Base-by-base conservation (phyloP, 352 stramenopile species). In the Globisporangium paddicum region DNA sequence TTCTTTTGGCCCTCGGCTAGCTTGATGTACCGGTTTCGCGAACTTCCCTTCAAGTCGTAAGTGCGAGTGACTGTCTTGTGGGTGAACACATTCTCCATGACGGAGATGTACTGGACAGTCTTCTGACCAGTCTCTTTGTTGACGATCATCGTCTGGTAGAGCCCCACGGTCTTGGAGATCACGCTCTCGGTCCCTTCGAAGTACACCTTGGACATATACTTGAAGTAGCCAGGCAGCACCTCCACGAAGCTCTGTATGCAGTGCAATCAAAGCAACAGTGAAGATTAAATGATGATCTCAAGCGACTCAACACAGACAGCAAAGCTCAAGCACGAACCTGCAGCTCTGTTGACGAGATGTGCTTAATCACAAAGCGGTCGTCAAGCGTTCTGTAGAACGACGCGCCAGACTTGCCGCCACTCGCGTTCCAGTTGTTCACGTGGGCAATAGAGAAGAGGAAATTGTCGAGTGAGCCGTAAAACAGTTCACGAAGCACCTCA, bases 31-130 rank as follows among this genome's bases (percentile, higher is more conserved):
- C 96, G 84, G 32, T 97, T 97, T 13, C 95, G 77, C 52, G 96
- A 88, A 34, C 89, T 98, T n/a, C 95, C 97, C 75, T 99, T 99
- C n/a, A 99, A 68, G 71, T 99, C 97, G 67, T 98, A 99, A 3
- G 91, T 96, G 46, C 84, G 88, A n/a, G 75, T 79, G 25, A 99
- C 94, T 34, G 95, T 89, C n/a, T 95, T 80, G 35, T 95, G 89
- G 62, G 94, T 97, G 61, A 99, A 99, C 11, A 98, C 95, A 62
- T 99, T 98, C 72, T 98, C 93, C 86, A 97, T 97, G 40, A 97
- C 87, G 26, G 93, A 89, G 68, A 98, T 97, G 44, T 98, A 92
- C 63, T 87, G 71, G 44, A 75, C 93, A 65, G 60, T 96, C 75
- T 84, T 96, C 68, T 83, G 96, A 47, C 91, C 96, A 66, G 67